Evolutionary conservation across 306 rosid species (phyloP), one percentile per base, ranked within the genome.

Genomic region (Quercus bicolor): DNA sequence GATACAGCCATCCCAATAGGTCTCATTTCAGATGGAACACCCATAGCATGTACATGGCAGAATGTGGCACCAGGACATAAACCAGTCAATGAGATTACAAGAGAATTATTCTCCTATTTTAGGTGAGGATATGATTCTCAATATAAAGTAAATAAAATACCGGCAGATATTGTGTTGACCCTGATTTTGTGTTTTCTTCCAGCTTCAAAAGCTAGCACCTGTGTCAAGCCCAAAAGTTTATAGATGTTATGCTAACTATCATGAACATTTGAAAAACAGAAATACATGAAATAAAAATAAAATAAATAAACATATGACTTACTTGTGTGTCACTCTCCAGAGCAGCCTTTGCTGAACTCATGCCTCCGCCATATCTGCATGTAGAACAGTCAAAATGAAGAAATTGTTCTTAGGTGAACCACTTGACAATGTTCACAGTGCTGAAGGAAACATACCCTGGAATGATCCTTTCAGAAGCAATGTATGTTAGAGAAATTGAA

Each of bases 321-420:
- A 91, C 98, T 48, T 88, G 87, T 43, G 98, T 95, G 81, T 95
- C 98, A 72, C 98, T 95, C 87, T 95, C 98, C 74, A 95, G 85
- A 33, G 97, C 98, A 78, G 98, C 98, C 84, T 95, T 95, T 51
- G 98, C 98, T 81, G 98, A 92, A 85, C 98, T 95, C 98, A 95
- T 95, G 53, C 98, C 98, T 24, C 98, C 98, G 74, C 98, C 98
- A 61, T 95, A 95, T 81, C 98, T 95, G 85, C 68, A 64, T 43
- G 71, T 73, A 24, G 57, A 60, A 29, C 75, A 68, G 48, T 53
- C 34, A 77, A 9, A 66, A 33, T 18, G 29, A 57, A 21, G 54
- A 64, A 28, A 79, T 51, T 65, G 19, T 10, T 21, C 28, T 7
- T 21, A 20, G 31, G 14, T 57, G 31, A 21, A 57, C 15, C 64